Evolutionary conservation across 768 basidiomycete genomes (phyloP).

Genomic region (Mycena vulgaris): DNA sequence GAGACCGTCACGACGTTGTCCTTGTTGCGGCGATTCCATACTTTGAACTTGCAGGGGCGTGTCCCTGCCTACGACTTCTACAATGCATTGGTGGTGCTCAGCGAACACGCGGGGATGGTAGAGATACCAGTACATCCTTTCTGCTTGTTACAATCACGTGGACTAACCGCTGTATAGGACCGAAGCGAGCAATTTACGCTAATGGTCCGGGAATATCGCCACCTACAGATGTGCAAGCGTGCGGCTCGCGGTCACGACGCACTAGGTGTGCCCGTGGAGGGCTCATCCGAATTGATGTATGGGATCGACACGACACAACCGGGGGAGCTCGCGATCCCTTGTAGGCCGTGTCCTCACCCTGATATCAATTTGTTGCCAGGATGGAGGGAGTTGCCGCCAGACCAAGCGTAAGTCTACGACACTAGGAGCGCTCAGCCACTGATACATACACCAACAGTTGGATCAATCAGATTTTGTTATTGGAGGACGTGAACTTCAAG

Average conservation of each 20-base stretch:
- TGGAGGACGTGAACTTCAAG: constrained; percentile 39
- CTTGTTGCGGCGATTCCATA: constrained; percentile 40
- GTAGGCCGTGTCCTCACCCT: constrained; percentile 33
- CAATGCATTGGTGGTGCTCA: constrained; percentile 23
- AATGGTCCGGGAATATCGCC: neutral
- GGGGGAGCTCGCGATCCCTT: constrained; percentile 21
- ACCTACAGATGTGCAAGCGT: constrained; percentile 10
- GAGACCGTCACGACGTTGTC: constrained; percentile 34
- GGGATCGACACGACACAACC: constrained; percentile 4
- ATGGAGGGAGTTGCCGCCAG: neutral
- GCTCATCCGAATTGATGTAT: neutral
- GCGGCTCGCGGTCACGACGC: constrained; percentile 19
- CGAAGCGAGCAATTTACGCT: neutral
- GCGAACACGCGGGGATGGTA: neutral
- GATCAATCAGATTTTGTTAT: constrained; percentile 32
- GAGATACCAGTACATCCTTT: neutral
- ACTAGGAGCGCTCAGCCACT: neutral
- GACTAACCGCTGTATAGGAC: neutral
- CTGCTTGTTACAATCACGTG: too few relatives aligned
- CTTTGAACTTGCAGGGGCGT: constrained; percentile 35
- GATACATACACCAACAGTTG: neutral
- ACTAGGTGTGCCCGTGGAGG: neutral
- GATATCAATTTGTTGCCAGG: constrained; percentile 25
- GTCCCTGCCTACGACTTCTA: constrained; percentile 42
- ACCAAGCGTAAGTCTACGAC: constrained; percentile 11